Evolutionary conservation across 2,329 filamentous ascomycete genomes (phyloP), one percentile per base, ranked within the genome.

Genomic region (Ophiostoma sp.): DNA sequence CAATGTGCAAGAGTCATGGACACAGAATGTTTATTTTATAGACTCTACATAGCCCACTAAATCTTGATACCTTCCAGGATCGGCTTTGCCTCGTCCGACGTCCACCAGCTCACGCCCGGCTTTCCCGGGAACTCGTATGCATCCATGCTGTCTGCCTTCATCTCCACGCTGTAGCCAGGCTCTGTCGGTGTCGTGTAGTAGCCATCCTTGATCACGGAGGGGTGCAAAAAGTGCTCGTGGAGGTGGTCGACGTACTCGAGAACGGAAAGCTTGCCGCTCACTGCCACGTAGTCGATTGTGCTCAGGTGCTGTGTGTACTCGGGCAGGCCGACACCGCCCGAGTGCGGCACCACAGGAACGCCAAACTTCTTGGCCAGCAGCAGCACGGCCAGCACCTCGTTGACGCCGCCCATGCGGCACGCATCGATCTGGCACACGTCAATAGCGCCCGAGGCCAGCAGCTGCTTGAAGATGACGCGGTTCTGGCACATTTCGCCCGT

Each of bases 401-500:
- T 96, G 65, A 96, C 92, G 73, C 93, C 93, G 60, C 93, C 93
- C 75, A 97, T 86, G 35, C 93, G 89, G 83, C 93, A 96, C 3
- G 93, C 93, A 76, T 97, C 93, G 75, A 95, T 91, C 80, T 97
- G 93, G 78, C 92, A 93, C 27, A 96, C 88, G 76, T 95, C 93
- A 75, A 96, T 92, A 72, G 93, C 92, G 68, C 90, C 90, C 2
- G 87, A 83, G 78, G 89, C 87, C 68, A 97, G 86, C 72, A 96
- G 86, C 81, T 97, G 93, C 85, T 96, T 97, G 87, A 96, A 96
- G 76, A 96, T 87, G 74, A 96, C 91, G 54, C 93, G 89, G 83
- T 96, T 97, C 83, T 96, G 93, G 82, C 92, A 95, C 92, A 96
- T 96, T 82, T 97, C 93, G 73, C 93, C 93, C 0, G 93, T 96